A percentile compares a stretch with the other conserved stretches of the same genome.
Evolutionary conservation across 177 flowering plant genomes (phyloP).

Genomic region (Vitis hybrid): DNA sequence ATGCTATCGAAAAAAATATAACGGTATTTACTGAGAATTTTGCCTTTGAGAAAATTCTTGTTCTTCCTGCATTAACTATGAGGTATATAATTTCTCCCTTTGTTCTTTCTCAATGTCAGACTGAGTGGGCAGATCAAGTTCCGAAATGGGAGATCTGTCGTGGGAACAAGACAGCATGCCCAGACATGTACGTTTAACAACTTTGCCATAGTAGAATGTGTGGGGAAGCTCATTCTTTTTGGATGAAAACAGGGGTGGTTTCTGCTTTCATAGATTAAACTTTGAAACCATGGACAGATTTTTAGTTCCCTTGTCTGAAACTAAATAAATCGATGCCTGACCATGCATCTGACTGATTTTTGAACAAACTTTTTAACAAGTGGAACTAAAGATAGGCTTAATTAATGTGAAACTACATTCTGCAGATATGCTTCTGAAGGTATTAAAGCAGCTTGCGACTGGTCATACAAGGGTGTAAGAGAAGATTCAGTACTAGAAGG

Average conservation of each 20-base stretch:
- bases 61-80: neutral
- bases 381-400: neutral
- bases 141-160: slow-evolving; percentile 67
- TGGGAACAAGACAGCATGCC: slow-evolving; percentile 50
- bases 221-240: neutral
- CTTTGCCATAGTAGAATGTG: neutral
- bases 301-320: too few relatives aligned
- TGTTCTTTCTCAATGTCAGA: slow-evolving; percentile 32
- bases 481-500: slow-evolving; percentile 67
- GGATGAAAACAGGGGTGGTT: neutral
- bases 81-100: neutral
- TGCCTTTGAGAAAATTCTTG: too few relatives aligned
- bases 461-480: slow-evolving; percentile 70
- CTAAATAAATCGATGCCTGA: too few relatives aligned
- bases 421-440: slow-evolving; percentile 86
- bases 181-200: slow-evolving; percentile 56
- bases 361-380: too few relatives aligned
- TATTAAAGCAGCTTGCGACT: slow-evolving; percentile 81
- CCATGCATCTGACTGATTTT: too few relatives aligned
- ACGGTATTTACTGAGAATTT: slow-evolving; percentile 40
- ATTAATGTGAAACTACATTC: neutral
- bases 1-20: slow-evolving; percentile 58
- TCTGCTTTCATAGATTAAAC: too few relatives aligned
- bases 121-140: slow-evolving; percentile 65
- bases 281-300: too few relatives aligned